Evolutionary conservation across 2,329 filamentous ascomycete species (phyloP), one percentile per base, ranked within the genome.

Genomic region (Coniochaeta hoffmannii): DNA sequence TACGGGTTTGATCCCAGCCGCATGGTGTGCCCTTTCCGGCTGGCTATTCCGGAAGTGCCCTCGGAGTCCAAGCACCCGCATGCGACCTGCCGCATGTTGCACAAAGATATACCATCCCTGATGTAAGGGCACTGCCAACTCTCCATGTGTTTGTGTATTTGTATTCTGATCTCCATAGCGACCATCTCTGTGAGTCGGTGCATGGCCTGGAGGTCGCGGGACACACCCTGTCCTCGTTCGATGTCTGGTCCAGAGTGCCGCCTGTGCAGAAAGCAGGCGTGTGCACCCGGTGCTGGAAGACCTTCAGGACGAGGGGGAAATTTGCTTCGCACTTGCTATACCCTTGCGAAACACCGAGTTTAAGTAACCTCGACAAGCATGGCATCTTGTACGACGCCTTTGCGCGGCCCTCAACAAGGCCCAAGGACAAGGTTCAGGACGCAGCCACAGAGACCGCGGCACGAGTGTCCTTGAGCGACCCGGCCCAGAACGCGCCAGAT

Each of bases 401-500:
- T 28, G 41, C 41, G n/a, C n/a, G n/a, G n/a, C n/a, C n/a, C n/a
- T n/a, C n/a, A n/a, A n/a, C n/a, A 15, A 46, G 22, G 24, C 3
- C 19, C 10, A n/a, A 28, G 22, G 22, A 28, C 9, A 7, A 12
- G 12, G 30, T 32, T 32, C 30, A 32, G 7, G n/a, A n/a, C n/a
- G n/a, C n/a, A n/a, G 15, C 14, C 14, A 19, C 14, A 26, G 22
- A 24, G 22, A 46, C 41, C 22, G 10, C 6, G 11, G 41, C 15
- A 46, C 15, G 3, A n/a, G 41, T 15, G 2, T n/a, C 19, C 6
- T 7, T 12, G 11, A 28, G 10, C 11, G 26, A 28, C 41, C 3
- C 2, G 24, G 9, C 12, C 11, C 41, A 46, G 41, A 97, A 91
- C 17, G 97, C 94, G n/a, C 94, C 94, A 12, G 95, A 93, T 66